Evolutionary conservation across 179 eudicot genomes (phyloP).

Genomic region (Camellia oleifera): DNA sequence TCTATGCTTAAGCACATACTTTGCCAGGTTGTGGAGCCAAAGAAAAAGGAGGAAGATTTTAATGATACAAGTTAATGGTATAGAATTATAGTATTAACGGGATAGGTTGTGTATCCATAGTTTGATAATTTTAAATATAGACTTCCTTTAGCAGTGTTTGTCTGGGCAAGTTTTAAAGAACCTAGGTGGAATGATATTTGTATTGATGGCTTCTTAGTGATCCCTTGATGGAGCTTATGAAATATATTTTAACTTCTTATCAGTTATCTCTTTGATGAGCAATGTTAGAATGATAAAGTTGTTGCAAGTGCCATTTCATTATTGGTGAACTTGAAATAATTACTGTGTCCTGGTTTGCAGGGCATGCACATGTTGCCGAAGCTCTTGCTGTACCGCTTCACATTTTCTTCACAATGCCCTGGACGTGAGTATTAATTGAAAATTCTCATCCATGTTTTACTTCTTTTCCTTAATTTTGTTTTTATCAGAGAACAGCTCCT

Average conservation of each 20-base stretch:
- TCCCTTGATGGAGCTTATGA: background rate
- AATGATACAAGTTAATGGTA: background rate
- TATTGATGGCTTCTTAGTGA: background rate
- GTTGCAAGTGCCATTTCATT: background rate
- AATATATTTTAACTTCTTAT: background rate
- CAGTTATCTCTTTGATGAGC: background rate
- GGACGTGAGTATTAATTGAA: conserved; percentile 74
- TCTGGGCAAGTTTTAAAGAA: background rate
- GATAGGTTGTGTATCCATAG: background rate
- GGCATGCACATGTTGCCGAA: conserved; percentile 94
- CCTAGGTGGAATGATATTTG: background rate
- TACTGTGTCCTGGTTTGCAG: conserved; percentile 36
- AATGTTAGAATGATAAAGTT: background rate
- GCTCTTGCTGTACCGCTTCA: conserved; percentile 80
- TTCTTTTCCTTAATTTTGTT: background rate
- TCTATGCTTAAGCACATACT: background rate
- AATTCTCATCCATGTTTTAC: background rate
- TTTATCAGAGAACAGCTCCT: conserved; percentile 17
- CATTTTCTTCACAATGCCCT: conserved; percentile 93
- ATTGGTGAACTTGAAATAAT: conserved; percentile 10
- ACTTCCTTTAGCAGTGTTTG: background rate
- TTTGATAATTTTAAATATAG: background rate
- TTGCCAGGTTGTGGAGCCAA: conserved; percentile 3
- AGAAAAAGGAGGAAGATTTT: background rate
- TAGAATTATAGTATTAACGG: background rate